These are phyloP conservation scores for Arachnomyces sp. DNA, from an alignment of 2,329 filamentous ascomycete genomes.

Conservation along the genomic window DNA sequence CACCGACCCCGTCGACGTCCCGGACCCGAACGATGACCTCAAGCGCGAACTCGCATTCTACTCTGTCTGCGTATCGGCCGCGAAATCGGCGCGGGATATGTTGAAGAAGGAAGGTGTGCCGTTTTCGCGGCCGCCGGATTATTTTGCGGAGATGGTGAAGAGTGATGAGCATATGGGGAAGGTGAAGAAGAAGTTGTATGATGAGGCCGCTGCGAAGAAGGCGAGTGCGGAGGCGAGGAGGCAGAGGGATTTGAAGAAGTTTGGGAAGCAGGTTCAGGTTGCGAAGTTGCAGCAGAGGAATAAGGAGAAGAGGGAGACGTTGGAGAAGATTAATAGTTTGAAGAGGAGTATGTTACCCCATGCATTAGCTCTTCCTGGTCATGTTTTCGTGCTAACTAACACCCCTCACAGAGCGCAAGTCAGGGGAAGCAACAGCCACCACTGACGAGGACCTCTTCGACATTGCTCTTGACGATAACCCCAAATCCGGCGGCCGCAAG, in stretches of 20 bases:
- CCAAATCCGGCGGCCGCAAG: constrained; percentile 44
- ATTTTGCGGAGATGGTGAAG: constrained; percentile 99
- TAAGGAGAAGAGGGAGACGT: constrained; percentile 82
- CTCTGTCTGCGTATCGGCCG: constrained; percentile 75
- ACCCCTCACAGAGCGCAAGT: constrained; percentile 65
- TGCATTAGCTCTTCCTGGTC: constrained; percentile 1
- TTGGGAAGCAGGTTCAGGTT: constrained; percentile 95
- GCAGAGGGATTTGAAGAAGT: constrained; percentile 94
- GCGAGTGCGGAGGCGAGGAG: constrained; percentile 83
- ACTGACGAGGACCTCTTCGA: constrained; percentile 87
- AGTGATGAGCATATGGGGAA: constrained; percentile 96
- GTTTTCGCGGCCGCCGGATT: constrained; percentile 85
- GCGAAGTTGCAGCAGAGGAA: constrained; percentile 90
- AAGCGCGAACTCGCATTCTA: constrained; percentile 90
- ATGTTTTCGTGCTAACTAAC: constrained; percentile 3
- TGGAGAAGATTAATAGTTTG: constrained; percentile 89
- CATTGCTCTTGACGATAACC: constrained; percentile 67
- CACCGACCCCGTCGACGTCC: constrained; percentile 59
- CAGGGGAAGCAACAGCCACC: constrained; percentile 50
- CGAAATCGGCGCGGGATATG: constrained; percentile 60
- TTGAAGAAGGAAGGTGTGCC: constrained; percentile 74
- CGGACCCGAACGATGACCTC: constrained; percentile 83
- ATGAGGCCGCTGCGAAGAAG: constrained; percentile 87
- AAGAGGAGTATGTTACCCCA: constrained; percentile 75
- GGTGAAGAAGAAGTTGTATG: constrained; percentile 86